Evolutionary conservation across 2,329 filamentous ascomycete genomes (phyloP).

Genomic region (Aspergillus texensis): DNA sequence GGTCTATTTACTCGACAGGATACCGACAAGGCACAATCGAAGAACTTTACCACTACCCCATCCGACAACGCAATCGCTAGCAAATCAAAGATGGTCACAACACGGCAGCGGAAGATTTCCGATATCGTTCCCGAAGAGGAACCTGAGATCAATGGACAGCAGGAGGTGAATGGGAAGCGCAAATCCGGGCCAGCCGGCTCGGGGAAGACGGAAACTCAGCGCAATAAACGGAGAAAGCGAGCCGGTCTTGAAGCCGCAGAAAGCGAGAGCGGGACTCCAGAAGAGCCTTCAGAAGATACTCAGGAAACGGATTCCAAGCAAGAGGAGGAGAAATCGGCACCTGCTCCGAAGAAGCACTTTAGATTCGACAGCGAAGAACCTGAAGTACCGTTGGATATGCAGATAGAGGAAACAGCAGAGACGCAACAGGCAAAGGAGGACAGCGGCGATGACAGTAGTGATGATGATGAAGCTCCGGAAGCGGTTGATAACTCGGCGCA

Average conservation of each 20-base stretch:
- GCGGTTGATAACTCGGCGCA: conserved; percentile 44
- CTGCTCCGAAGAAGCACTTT: conserved; percentile 32
- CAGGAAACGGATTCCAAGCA: not conserved
- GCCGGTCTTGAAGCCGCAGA: conserved; percentile 25
- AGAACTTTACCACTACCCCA: conserved; percentile 15
- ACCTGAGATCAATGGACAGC: conserved; percentile 7
- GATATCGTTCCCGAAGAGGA: conserved; percentile 19
- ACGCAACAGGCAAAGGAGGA: conserved; percentile 29
- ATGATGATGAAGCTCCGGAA: conserved; percentile 47
- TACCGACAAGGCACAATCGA: conserved; percentile 21
- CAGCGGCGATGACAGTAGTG: conserved; percentile 27
- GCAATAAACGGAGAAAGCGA: conserved; percentile 40
- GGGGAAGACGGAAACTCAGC: conserved; percentile 28
- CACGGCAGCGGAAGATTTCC: conserved; percentile 30
- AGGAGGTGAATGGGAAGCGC: conserved; percentile 24
- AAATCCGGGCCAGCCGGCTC: conserved; percentile 29
- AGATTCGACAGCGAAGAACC: conserved; percentile 48
- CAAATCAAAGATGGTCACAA: conserved; percentile 39
- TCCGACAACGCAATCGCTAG: conserved; percentile 13
- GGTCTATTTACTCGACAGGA: conserved; percentile 42
- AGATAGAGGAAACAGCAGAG: conserved; percentile 24
- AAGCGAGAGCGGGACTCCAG: conserved; percentile 14
- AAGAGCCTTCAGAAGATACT: not conserved
- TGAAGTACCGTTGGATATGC: conserved; percentile 22
- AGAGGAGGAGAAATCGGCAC: conserved; percentile 18